Evolutionary conservation across 805 yeast genomes (phyloP).

Genomic region (Candida saitoana): DNA sequence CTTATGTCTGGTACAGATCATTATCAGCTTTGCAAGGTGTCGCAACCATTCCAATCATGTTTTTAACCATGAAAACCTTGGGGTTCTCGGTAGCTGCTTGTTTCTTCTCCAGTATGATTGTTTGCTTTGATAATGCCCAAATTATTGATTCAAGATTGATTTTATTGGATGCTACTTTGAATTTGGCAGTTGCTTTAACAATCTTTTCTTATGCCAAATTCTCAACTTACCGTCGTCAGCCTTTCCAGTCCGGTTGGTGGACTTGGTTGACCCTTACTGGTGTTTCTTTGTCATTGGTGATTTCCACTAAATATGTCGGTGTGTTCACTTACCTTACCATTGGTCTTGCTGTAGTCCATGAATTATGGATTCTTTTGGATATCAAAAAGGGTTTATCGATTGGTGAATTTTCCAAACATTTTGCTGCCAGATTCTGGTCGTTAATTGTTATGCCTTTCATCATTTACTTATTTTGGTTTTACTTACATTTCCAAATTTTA

Average conservation of each 20-base stretch:
- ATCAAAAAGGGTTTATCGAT: slow-evolving; percentile 60
- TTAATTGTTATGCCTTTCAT: slow-evolving; percentile 77
- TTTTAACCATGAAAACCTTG: slow-evolving; percentile 79
- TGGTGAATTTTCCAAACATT: slow-evolving; percentile 59
- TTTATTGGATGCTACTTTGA: slow-evolving; percentile 84
- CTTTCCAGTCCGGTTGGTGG: slow-evolving; percentile 80
- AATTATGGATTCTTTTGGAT: slow-evolving; percentile 86
- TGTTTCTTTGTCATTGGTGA: slow-evolving; percentile 80
- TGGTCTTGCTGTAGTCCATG: slow-evolving; percentile 81
- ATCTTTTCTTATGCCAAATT: slow-evolving; percentile 76
- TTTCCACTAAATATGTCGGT: slow-evolving; percentile 95
- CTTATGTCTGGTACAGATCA: slow-evolving; percentile 78
- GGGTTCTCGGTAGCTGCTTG: slow-evolving; percentile 77
- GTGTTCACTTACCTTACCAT: slow-evolving; percentile 83
- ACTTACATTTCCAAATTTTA: slow-evolving; percentile 80
- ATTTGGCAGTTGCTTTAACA: slow-evolving; percentile 77
- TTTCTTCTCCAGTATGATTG: slow-evolving; percentile 68
- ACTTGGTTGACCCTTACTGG: slow-evolving; percentile 85
- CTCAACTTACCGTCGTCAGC: slow-evolving; percentile 56
- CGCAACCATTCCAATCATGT: slow-evolving; percentile 77
- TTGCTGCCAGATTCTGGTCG: slow-evolving; percentile 64
- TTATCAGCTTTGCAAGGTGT: slow-evolving; percentile 80
- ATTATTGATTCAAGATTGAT: slow-evolving; percentile 87
- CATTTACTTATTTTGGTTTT: slow-evolving; percentile 86
- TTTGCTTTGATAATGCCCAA: slow-evolving; percentile 86